Base-by-base conservation (phyloP, 169 alveolate species). In the Cryptosporidium sp. region DNA sequence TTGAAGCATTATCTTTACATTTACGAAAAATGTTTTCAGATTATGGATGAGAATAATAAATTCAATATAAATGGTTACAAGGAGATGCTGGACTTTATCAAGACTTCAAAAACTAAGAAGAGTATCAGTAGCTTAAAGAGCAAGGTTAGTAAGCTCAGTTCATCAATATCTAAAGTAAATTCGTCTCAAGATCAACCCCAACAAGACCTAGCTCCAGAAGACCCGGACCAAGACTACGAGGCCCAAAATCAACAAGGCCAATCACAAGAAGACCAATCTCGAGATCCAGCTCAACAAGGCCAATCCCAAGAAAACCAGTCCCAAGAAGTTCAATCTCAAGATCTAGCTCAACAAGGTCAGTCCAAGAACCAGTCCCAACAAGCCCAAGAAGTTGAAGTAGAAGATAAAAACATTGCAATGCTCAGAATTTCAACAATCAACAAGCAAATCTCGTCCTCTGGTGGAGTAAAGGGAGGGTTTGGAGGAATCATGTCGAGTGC, bases 1-100 rank as follows among this genome's bases (percentile, higher is more conserved):
- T 95, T 98, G 58, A 93, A 96, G 50, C 99, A 98, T 91, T 93
- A 86, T 71, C 93, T 98, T 43, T 97, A 95, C 75, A 91, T 94
- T 43, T 92, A 93, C 52, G 97, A 95, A 26, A 93, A 93, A 91
- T 91, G 95, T 50, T 92, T 91, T 70, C 92, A 84, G 2, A 92
- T 94, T 70, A 50, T 86, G 35, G 94, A 74, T 35, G 93, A 93
- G 26, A 75, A 86, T 48, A 74, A 74, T 23, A 74, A 74, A 29
- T 74, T 74, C 37, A 58, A 74, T 39, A 74, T 74, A 51, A 91
- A 91, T 67, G 93, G 92, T 21, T 85, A 84, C 45, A 85, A 70
- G 61, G 84, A 91, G 74, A 75, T 92, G 84, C 59, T 84, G 80
- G 86, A 74, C 35, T 59, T 26, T 58, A 74, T 74, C 12, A 74